Evolutionary conservation across 2,329 filamentous ascomycete genomes (phyloP).

Genomic region (Aureobasidium sp.): DNA sequence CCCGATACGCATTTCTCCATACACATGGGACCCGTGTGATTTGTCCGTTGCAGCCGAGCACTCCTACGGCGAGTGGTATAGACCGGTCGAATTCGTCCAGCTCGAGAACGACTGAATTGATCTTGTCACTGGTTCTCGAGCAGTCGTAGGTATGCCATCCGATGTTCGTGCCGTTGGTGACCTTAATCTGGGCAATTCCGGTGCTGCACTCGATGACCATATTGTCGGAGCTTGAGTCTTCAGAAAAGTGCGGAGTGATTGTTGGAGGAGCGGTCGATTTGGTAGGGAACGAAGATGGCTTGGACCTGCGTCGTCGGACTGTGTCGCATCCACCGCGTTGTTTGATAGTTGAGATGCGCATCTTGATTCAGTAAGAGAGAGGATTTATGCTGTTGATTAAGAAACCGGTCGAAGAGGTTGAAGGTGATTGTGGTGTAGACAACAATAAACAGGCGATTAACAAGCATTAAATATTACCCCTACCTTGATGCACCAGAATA

Average conservation of each 20-base stretch:
- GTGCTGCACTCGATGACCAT: background rate
- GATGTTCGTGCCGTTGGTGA: conserved; percentile 7
- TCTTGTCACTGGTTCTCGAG: background rate
- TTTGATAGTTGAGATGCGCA: conserved; percentile 2
- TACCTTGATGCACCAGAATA: background rate
- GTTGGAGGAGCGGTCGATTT: background rate
- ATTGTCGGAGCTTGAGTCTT: background rate
- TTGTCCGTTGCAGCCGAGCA: background rate
- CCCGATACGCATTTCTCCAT: background rate
- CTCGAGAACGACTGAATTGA: background rate
- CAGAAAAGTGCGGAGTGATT: background rate
- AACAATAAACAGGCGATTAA: background rate
- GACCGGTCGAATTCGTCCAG: background rate
- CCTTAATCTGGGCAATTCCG: conserved; percentile 16
- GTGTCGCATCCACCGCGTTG: background rate
- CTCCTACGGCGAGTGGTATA: background rate
- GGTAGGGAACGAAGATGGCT: background rate
- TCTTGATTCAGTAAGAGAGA: background rate
- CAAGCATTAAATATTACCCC: background rate
- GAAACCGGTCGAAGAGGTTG: background rate
- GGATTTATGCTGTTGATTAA: background rate
- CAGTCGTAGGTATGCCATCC: background rate
- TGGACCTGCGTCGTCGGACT: background rate
- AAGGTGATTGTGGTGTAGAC: background rate
- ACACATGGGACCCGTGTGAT: background rate